phyloP scores from a whole-genome alignment of 1,284 basidiomycete genomes.

The Boletellus dicymbophilus region DNA sequence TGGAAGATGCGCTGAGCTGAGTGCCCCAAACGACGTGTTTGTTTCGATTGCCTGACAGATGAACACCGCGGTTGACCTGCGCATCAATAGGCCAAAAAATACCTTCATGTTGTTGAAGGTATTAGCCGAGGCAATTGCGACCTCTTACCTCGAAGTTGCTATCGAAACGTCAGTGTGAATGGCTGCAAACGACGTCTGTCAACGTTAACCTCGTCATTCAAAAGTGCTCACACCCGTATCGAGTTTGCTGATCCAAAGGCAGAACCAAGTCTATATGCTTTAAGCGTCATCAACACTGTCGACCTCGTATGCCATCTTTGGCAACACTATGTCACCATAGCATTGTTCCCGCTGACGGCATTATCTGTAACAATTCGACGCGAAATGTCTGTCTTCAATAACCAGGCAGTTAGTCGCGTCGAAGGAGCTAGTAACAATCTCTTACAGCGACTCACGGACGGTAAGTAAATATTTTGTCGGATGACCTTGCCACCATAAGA shows the following conservation, averaged over 20 bases:
- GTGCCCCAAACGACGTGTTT: constrained; percentile 78
- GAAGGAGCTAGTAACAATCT: constrained; percentile 87
- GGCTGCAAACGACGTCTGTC: background rate
- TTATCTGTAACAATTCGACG: constrained; percentile 86
- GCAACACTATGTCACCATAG: constrained; percentile 96
- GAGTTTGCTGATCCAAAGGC: constrained; percentile 74
- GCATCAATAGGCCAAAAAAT: constrained; percentile 77
- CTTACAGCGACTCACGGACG: constrained; percentile 83
- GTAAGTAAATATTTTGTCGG: constrained; percentile 43
- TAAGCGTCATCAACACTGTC: constrained; percentile 72
- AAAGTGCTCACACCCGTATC: constrained; percentile 73
- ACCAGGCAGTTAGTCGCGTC: constrained; percentile 84
- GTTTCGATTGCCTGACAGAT: background rate
- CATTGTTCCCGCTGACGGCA: constrained; percentile 86
- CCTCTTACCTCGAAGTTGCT: constrained; percentile 88
- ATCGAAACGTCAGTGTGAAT: constrained; percentile 76
- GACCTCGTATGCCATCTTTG: constrained; percentile 94
- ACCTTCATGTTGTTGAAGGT: constrained; percentile 86
- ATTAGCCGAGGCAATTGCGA: constrained; percentile 86
- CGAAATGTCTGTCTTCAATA: constrained; percentile 95
- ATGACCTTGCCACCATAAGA: constrained; percentile 2
- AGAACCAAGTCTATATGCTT: constrained; percentile 78
- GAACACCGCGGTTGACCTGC: constrained; percentile 1
- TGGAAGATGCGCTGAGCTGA: constrained; percentile 90
- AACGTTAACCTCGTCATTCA: constrained; percentile 9